A percentile compares a stretch with the other conserved stretches of the same genome.
Evolutionary conservation across 352 stramenopile genomes (phyloP).

Genomic region (Phytophthora nicotianae): DNA sequence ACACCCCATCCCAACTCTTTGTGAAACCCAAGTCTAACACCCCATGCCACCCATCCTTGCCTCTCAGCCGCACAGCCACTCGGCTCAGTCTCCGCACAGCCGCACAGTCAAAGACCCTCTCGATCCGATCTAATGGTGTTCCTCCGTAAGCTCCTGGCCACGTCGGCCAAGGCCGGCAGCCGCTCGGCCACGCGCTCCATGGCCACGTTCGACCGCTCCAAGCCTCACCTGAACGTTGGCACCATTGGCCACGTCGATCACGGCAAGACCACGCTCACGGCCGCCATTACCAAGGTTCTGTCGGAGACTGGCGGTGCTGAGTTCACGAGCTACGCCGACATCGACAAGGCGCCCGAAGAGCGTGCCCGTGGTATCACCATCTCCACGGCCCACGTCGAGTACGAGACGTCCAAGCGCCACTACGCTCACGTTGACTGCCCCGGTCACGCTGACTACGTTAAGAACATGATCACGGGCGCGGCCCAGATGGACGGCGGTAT

Average conservation of each 20-base stretch:
- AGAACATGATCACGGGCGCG: constrained; percentile 99
- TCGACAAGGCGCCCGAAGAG: constrained; percentile 95
- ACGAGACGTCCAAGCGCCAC: constrained; percentile 34
- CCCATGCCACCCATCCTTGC: constrained; percentile 14
- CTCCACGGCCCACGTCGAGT: constrained; percentile 38
- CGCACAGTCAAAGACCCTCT: constrained; percentile 15
- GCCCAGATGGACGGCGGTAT: constrained; percentile 96
- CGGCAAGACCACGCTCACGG: constrained; percentile 97
- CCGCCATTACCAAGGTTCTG: constrained; percentile 94
- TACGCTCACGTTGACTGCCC: constrained; percentile 96
- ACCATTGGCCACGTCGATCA: constrained; percentile 99
- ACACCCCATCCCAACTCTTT: neutral
- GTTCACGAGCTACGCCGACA: constrained; percentile 92
- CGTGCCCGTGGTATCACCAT: constrained; percentile 41
- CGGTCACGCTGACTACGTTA: constrained; percentile 83
- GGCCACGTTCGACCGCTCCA: constrained; percentile 86
- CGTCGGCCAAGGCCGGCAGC: constrained; percentile 17
- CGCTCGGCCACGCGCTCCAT: constrained; percentile 34
- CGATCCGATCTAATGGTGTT: constrained; percentile 28
- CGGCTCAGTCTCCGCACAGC: constrained; percentile 9
- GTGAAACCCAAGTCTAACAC: neutral
- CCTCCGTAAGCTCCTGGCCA: constrained; percentile 33
- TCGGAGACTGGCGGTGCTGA: constrained; percentile 79
- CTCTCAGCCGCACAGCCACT: constrained; percentile 17
- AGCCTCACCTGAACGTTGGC: constrained; percentile 97